Base-by-base conservation (phyloP, 345 rosid species). In the Triadica sebifera region DNA sequence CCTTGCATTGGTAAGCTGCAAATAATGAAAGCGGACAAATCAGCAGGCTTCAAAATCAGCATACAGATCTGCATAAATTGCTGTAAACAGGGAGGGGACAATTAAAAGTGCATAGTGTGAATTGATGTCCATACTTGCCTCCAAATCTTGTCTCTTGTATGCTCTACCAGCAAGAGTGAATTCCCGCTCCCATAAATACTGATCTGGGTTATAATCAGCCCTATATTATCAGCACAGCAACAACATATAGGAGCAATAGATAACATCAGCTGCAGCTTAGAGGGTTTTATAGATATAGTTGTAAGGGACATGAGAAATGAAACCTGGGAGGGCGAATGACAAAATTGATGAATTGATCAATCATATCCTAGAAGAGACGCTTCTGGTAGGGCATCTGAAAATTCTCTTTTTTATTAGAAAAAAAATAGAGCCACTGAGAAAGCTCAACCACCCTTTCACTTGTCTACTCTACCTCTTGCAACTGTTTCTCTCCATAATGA, bases 251-350 rank as follows among this genome's bases (percentile, higher is more conserved):
- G 19, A n/a, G 10, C 34, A 34, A 10, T 22, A 50, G 46, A 41
- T n/a, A 58, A 61, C 49, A 46, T 50, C 22, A 55, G 41, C 67
- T 1, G 20, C 19, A 46, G 38, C 2, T 20, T 64, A 7, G 19
- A 6, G 20, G 43, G 20, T 17, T 29, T 16, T 16, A 50, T 64
- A 74, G 58, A 65, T 51, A 58, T 49, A 34, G 12, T 0, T 24
- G 47, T 25, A 34, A 6, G 70, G 66, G 49, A 67, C 2, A 19
- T 12, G 37, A 5, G 37, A 61, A 75, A 6, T 17, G 56, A 61
- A 84, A 94, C 98, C 98, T 91, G 69, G 99, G 99, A 80, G 99
- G 99, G 64, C 99, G 93, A 81, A 95, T 93, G 20, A 95, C 94
- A 75, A 95, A 95, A 85, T 93, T 91, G 86, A 95, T 93, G 88